phyloP scores from a whole-genome alignment of 2,329 filamentous ascomycete genomes.

The Cladorrhinum sp. region DNA sequence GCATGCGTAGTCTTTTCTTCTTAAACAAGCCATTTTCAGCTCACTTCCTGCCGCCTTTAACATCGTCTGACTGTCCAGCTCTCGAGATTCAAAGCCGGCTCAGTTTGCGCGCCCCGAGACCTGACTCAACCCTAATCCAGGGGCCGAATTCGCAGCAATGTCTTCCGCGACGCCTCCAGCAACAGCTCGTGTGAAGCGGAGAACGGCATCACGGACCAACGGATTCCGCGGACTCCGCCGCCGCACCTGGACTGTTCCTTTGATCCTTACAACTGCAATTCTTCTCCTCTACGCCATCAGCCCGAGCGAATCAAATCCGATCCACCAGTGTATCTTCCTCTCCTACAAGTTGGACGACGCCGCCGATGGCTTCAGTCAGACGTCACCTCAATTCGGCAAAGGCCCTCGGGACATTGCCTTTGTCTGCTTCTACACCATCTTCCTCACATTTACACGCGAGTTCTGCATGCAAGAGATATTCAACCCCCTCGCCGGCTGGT shows the following conservation, averaged over 20 bases:
- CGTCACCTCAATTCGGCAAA: constrained; percentile 62
- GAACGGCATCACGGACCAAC: no score
- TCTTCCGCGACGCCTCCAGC: no score
- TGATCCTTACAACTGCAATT: constrained; percentile 53
- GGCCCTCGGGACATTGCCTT: constrained; percentile 66
- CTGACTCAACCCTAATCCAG: no score
- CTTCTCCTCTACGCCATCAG: constrained; percentile 58
- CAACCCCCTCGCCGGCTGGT: constrained; percentile 56
- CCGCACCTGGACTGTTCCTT: constrained; percentile 44
- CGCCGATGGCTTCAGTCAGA: constrained; percentile 39
- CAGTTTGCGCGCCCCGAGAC: no score
- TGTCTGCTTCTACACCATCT: constrained; percentile 67
- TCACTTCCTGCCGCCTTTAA: no score
- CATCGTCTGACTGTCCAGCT: no score
- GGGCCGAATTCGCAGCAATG: no score
- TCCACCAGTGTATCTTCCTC: constrained; percentile 64
- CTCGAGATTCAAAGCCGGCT: no score
- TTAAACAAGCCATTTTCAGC: no score
- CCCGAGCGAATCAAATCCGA: constrained; percentile 61
- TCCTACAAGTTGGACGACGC: constrained; percentile 59
- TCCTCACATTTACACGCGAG: constrained; percentile 70
- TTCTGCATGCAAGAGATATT: constrained; percentile 72
- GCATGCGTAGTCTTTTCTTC: no score
- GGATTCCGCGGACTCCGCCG: no score
- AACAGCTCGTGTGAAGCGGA: no score